phyloP scores from a whole-genome alignment of 2,329 filamentous ascomycete species.

The Penicillium capsulatum region DNA sequence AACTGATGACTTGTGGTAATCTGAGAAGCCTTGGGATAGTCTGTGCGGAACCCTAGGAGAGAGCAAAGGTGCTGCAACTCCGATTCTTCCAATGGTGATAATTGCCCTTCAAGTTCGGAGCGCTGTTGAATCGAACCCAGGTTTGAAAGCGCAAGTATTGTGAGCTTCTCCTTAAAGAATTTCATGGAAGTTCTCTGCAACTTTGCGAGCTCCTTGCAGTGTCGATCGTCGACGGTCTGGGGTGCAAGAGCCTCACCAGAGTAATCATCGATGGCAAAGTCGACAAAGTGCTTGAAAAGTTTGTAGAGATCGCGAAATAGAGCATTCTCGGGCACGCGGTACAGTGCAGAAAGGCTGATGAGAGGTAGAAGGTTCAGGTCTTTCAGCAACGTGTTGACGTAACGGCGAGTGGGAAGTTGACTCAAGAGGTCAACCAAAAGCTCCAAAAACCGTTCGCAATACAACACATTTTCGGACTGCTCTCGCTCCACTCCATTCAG shows the following conservation, averaged over 20 bases:
- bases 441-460: constrained; percentile 91
- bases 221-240: constrained; percentile 70
- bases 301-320: constrained; percentile 75
- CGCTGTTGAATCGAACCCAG: constrained; percentile 81
- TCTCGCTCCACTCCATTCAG: constrained; percentile 55
- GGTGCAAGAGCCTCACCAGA: constrained; percentile 71
- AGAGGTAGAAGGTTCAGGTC: constrained; percentile 79
- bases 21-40: constrained; percentile 69
- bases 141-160: constrained; percentile 87
- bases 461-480: constrained; percentile 61
- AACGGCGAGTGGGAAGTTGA: constrained; percentile 87
- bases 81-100: constrained; percentile 67
- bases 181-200: constrained; percentile 75
- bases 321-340: constrained; percentile 66
- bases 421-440: constrained; percentile 87
- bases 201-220: constrained; percentile 71
- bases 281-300: constrained; percentile 79
- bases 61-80: constrained; percentile 68
- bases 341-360: constrained; percentile 73
- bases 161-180: constrained; percentile 83
- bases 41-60: constrained; percentile 70
- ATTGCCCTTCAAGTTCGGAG: constrained; percentile 69
- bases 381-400: constrained; percentile 81
- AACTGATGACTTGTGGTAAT: constrained; percentile 57
- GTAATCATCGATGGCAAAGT: constrained; percentile 89